Base-by-base conservation (phyloP, 352 stramenopile species). In the Pelagophyceae sp. region DNA sequence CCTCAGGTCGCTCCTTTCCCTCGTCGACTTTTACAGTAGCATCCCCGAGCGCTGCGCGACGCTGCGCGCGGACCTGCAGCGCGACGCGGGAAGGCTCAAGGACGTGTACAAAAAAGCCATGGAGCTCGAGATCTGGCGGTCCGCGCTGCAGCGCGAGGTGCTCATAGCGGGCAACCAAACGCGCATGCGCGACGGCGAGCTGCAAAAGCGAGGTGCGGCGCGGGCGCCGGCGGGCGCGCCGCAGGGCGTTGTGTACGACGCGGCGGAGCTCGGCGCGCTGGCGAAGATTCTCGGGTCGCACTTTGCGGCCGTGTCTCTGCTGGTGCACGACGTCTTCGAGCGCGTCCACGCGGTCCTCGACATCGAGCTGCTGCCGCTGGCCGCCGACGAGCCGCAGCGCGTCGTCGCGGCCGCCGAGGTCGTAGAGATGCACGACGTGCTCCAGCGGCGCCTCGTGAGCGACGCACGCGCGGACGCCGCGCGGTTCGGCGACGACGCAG, bases 361-460 rank as follows among this genome's bases (percentile, higher is more conserved):
- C 11, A 3, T 58, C 15, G 23, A 17, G 23, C 67, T 32, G 2
- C 29, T 74, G 67, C 6, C 37, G 19, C 5, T 6, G 25, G 38
- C 3, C 35, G 38, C 51, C 33, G 35, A 58, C 67, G 67, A 74
- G 1, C 35, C 67, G 67, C 2, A 11, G 35, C 23, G 11, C 25
- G 15, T 74, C 23, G 67, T 74, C 67, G 67, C 67, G 35, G 23
- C 35, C 11, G 67, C 67, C 2, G 17, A 37, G 2, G 37, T 74
- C 67, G 67, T 74, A 11, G 67, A 74, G 38, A 31, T 74, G 67
- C 67, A 74, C 67, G 67, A 51, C 11, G 20, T n/a, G 2, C 67
- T 74, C 17, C 33, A 58, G 38, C 19, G 0, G 38, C 33, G 35
- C 2, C 38, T 74, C 17, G 11, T 51, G 38, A 11, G 20, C 20